Evolutionary conservation across 257 asterid genomes (phyloP), one percentile per base, ranked within the genome.

Genomic region (Fraxinus excelsior): DNA sequence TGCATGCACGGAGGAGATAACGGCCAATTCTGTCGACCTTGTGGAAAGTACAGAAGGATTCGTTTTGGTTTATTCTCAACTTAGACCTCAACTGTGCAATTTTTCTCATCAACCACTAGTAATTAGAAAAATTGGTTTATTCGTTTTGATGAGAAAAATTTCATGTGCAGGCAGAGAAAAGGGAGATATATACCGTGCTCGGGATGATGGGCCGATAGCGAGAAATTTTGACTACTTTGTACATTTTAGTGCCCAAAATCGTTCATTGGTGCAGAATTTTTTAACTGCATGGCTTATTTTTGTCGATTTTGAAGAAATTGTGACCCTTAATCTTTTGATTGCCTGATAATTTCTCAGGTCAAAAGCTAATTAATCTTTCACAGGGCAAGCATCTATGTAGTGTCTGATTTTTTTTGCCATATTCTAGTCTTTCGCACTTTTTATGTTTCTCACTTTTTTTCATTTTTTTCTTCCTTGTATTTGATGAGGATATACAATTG

Each of bases 91-190:
- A 76, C 77, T 37, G 74, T 8, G 44, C 44, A 9, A n/a, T 19
- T 46, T 78, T 49, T 75, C 37, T 38, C 9, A 29, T 56, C 53
- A 31, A 53, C 28, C 62, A 73, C 18, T 19, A 28, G 11, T 25
- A 38, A 73, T 76, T 60, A 74, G 31, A 35, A 14, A n/a, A 49
- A n/a, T 13, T 68, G n/a, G n/a, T n/a, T n/a, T n/a, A n/a, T n/a
- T n/a, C n/a, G n/a, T n/a, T n/a, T n/a, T n/a, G n/a, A 73, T 76
- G 60, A 74, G 31, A 35, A 14, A n/a, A 49, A n/a, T 13, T 68
- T 3, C 38, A 13, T 76, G 5, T 84, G 87, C 96, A 94, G 97
- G 98, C 94, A 88, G 88, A 88, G 86, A 80, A 85, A 87, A 25
- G 87, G 94, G 83, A 91, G 83, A 85, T 71, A 74, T 12, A 89